These are phyloP conservation scores for Ganoderma sinense DNA, from an alignment of 1,284 basidiomycete genomes.

Conservation along the genomic window DNA sequence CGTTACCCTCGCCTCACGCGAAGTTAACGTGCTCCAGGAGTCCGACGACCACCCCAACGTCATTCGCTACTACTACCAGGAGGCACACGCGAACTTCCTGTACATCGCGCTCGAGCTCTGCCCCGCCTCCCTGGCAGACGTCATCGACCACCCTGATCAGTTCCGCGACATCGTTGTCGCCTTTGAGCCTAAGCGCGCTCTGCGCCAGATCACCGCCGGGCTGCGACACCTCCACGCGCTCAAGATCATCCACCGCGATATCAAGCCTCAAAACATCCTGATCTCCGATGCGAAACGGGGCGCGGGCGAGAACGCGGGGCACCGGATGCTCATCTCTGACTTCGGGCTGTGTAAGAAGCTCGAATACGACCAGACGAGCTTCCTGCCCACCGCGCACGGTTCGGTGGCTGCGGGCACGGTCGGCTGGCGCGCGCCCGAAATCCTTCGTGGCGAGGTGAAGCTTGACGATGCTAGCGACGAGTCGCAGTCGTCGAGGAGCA, in stretches of 20 bases:
- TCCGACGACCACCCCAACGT: slow-evolving; percentile 99
- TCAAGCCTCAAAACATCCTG: slow-evolving; percentile 98
- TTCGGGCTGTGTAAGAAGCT: slow-evolving; percentile 94
- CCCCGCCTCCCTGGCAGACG: slow-evolving; percentile 92
- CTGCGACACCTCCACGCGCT: slow-evolving; percentile 92
- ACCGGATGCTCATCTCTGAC: slow-evolving; percentile 94
- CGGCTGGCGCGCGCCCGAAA: slow-evolving; percentile 96
- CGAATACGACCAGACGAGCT: slow-evolving; percentile 93
- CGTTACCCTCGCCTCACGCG: slow-evolving; percentile 92
- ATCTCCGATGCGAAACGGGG: slow-evolving; percentile 78
- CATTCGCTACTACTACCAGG: slow-evolving; percentile 98
- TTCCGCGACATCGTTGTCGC: slow-evolving; percentile 71
- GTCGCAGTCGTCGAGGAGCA: slow-evolving; percentile 72
- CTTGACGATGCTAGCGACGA: slow-evolving; percentile 80
- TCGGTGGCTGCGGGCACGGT: slow-evolving; percentile 90
- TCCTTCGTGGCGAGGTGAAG: slow-evolving; percentile 89
- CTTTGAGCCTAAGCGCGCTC: slow-evolving; percentile 89
- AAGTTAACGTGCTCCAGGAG: slow-evolving; percentile 94
- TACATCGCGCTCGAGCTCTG: slow-evolving; percentile 98
- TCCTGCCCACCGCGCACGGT: slow-evolving; percentile 82
- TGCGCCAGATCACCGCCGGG: slow-evolving; percentile 89
- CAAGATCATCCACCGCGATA: slow-evolving; percentile 97
- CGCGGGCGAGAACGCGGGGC: slow-evolving; percentile 53
- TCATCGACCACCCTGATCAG: slow-evolving; percentile 86
- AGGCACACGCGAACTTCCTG: slow-evolving; percentile 91